Conservation (phyloP, 139 green algal genomes). For the Closterium sp. region DNA sequence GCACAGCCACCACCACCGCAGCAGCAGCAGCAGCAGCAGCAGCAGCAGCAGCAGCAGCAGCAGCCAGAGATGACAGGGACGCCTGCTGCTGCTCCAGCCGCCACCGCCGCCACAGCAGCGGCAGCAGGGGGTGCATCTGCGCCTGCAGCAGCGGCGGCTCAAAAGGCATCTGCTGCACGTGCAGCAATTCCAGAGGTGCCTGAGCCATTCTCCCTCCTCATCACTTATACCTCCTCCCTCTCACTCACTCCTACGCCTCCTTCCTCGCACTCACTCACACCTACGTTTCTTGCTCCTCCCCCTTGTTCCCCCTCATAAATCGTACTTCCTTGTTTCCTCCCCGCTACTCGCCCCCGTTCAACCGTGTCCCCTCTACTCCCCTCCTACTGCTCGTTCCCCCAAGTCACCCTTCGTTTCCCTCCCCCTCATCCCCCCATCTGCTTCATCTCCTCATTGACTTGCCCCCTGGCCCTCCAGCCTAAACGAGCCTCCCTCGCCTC, state of each 20-base stretch:
- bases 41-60: background rate
- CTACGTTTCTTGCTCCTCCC: background rate
- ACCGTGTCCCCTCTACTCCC: too few relatives aligned
- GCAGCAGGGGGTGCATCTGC: background rate
- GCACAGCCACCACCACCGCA: background rate
- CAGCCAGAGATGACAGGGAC: background rate
- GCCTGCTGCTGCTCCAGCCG: too few relatives aligned
- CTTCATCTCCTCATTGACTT: background rate
- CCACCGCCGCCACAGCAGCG: too few relatives aligned
- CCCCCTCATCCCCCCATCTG: too few relatives aligned
- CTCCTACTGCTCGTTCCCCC: background rate
- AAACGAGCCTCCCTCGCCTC: background rate
- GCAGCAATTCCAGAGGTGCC: background rate
- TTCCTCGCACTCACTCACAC: too few relatives aligned
- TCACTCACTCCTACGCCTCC: background rate
- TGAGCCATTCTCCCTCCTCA: background rate
- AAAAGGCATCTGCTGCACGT: background rate
- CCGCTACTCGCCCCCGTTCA: background rate
- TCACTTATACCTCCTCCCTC: background rate
- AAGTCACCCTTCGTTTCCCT: too few relatives aligned
- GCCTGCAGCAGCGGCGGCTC: background rate
- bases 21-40: background rate
- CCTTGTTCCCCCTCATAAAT: background rate
- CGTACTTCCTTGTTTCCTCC: background rate
- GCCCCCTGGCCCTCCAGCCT: background rate